Conservation (phyloP, 1,284 basidiomycete species). For the Austroboletus niveus region DNA sequence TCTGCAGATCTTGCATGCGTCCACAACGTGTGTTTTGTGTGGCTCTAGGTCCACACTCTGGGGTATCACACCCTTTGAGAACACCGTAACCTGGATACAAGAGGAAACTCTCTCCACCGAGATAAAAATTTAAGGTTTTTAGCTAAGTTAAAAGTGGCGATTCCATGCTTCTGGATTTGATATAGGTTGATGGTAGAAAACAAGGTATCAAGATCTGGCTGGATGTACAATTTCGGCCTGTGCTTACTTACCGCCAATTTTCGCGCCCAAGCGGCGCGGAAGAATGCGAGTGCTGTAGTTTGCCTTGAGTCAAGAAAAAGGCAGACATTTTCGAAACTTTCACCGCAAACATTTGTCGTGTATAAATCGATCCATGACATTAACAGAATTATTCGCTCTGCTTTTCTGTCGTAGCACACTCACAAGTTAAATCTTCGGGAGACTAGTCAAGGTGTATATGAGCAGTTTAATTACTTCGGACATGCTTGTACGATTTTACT, state of each 20-base stretch:
- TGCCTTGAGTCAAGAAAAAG: too few relatives aligned
- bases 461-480: too few relatives aligned
- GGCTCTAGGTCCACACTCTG: constrained; percentile 11
- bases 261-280: background rate
- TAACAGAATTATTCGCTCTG: too few relatives aligned
- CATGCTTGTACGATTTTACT: too few relatives aligned
- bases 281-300: too few relatives aligned
- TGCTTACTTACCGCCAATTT: background rate
- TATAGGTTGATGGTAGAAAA: constrained; percentile 14
- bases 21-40: constrained; percentile 21
- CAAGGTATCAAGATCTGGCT: constrained; percentile 21
- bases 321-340: too few relatives aligned
- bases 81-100: constrained; percentile 22
- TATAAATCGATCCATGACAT: too few relatives aligned
- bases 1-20: background rate
- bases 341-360: too few relatives aligned
- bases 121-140: constrained; percentile 31
- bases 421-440: too few relatives aligned
- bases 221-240: constrained; percentile 5
- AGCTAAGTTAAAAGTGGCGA: constrained; percentile 29
- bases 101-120: constrained; percentile 19
- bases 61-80: constrained; percentile 16
- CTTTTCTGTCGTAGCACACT: too few relatives aligned
- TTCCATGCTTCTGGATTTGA: constrained; percentile 27
- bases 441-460: too few relatives aligned